Base-by-base conservation (phyloP, 2,329 filamentous ascomycete genomes). In the Knoxdaviesia capensis region DNA sequence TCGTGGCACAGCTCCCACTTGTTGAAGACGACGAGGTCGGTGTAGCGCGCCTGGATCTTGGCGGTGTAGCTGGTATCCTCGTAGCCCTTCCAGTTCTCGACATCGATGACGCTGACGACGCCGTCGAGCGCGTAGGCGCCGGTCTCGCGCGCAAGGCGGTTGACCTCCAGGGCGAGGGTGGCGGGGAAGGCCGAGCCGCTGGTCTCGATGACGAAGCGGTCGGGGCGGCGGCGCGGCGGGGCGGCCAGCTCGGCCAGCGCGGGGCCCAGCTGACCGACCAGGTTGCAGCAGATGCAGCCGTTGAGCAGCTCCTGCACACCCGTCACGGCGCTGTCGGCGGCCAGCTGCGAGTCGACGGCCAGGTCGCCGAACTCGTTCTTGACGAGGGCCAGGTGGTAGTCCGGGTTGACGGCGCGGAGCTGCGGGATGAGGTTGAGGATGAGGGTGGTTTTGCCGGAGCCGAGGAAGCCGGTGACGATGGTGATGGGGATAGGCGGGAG, bases 311-410 rank as follows among this genome's bases (percentile, higher is more conserved):
- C 90, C 52, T 82, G 81, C 5, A 94, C 87, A 43, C 86, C 88
- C 1, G 84, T 80, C 50, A 98, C 86, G 47, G 87, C 77, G 40
- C 74, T 74, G 9, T 80, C 80, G 0, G 80, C 69, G 10, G 90
- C 88, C 31, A 98, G 78, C 57, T 94, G 83, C 1, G 83, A 90
- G 65, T 98, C 90, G 56, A 98, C 71, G 34, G 86, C 87, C 36
- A 98, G 63, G 57, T 96, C 87, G 55, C 90, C 90, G 59, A 94
- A 96, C 63, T 98, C 90, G 61, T 98, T 98, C 59, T 98, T 98
- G 43, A 98, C 73, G 10, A 98, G 77, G 2, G 88, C 90, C 48
- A 98, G 81, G 44, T 80, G 81, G 73, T 98, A 96, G 48, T 56
- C 49, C 1, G 74, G 71, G 56, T 77, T 80, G 42, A 70, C 62